Percentiles rank a stretch among this genome's conserved stretches.
Conservation (phyloP, 192 early-diverging fungal genomes). For the Gigaspora rosea region DNA sequence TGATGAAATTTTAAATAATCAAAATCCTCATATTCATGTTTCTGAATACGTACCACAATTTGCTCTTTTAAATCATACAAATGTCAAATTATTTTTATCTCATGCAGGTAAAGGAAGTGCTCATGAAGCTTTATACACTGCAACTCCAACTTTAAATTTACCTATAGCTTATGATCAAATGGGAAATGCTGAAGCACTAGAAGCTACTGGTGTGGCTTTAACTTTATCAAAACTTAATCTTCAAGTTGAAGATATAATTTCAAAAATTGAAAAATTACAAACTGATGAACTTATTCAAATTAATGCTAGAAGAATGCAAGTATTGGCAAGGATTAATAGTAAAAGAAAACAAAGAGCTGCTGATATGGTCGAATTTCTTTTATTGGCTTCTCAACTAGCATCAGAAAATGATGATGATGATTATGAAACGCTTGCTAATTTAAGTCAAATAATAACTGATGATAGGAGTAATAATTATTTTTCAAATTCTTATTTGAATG, state of each 20-base stretch:
- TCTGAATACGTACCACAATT: slow-evolving; percentile 37
- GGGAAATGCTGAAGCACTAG: background rate
- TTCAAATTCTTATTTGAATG: slow-evolving; percentile 12
- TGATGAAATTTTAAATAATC: background rate
- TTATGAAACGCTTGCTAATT: background rate
- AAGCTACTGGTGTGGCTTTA: slow-evolving; percentile 7
- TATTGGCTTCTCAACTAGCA: background rate
- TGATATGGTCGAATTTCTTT: slow-evolving; percentile 25
- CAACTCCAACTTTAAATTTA: slow-evolving; percentile 31
- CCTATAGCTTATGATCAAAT: slow-evolving; percentile 33
- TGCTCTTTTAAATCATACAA: slow-evolving; percentile 36
- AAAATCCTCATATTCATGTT: slow-evolving; percentile 24
- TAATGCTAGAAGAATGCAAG: slow-evolving; percentile 25
- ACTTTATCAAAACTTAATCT: slow-evolving; percentile 4
- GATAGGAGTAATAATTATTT: background rate
- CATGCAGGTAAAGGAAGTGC: slow-evolving; percentile 37
- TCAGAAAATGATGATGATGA: background rate
- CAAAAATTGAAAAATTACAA: slow-evolving; percentile 5
- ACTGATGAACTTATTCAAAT: background rate
- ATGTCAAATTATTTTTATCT: slow-evolving; percentile 35
- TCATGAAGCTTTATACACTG: slow-evolving; percentile 37
- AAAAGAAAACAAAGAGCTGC: slow-evolving; percentile 25
- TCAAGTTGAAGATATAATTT: background rate
- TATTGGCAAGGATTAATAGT: slow-evolving; percentile 26
- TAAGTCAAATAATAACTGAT: background rate